phyloP scores from a whole-genome alignment of 768 basidiomycete genomes.

The Symmetrospora coprosmae region DNA sequence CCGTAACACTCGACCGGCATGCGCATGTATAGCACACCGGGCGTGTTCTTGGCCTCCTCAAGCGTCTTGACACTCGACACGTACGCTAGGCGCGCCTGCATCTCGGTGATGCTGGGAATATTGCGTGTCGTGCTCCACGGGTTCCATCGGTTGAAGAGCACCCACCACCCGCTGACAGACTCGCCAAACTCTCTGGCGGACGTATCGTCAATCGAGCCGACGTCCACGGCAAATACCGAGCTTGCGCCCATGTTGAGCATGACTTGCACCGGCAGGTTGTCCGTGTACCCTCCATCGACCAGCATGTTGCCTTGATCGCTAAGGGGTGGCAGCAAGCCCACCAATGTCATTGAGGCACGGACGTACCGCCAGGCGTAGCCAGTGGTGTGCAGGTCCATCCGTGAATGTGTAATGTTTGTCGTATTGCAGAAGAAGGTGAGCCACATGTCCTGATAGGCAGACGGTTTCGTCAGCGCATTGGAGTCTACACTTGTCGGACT shows the following conservation, averaged over 20 bases:
- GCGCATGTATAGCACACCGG: constrained; percentile 76
- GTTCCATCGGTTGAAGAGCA: constrained; percentile 82
- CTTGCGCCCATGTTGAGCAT: constrained; percentile 86
- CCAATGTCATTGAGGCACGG: constrained; percentile 92
- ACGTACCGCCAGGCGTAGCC: constrained; percentile 98
- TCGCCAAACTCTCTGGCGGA: constrained; percentile 90
- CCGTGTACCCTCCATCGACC: constrained; percentile 49
- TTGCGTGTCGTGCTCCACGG: constrained; percentile 53
- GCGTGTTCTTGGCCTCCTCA: constrained; percentile 82
- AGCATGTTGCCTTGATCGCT: constrained; percentile 87
- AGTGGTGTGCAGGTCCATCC: constrained; percentile 93
- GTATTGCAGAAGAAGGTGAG: constrained; percentile 88
- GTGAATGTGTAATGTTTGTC: constrained; percentile 86
- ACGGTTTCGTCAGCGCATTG: neutral
- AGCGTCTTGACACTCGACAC: constrained; percentile 89
- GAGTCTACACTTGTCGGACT: neutral
- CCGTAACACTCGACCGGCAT: constrained; percentile 96
- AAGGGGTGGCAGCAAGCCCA: constrained; percentile 82
- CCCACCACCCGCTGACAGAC: constrained; percentile 89
- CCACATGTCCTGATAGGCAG: constrained; percentile 78
- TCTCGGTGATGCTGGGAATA: constrained; percentile 79
- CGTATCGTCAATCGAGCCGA: constrained; percentile 87
- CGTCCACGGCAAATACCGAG: constrained; percentile 81
- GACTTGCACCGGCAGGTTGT: constrained; percentile 72
- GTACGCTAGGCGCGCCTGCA: constrained; percentile 85